Conservation (phyloP, 176 grass and related monocot species). For the Oryza coarctata region DNA sequence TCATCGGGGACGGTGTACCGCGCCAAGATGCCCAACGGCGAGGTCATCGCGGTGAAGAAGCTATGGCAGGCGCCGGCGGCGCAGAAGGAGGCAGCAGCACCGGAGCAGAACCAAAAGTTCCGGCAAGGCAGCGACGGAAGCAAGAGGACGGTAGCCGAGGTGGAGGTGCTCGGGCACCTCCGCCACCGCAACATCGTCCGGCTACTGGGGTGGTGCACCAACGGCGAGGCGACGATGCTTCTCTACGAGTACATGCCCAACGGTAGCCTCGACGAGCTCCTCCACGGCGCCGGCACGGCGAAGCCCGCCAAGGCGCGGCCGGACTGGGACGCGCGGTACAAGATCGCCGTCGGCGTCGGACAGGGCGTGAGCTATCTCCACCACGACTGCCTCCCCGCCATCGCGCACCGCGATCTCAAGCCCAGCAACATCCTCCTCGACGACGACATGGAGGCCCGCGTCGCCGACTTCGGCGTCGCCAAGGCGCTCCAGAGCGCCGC, state of each 20-base stretch:
- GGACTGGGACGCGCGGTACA: conserved; percentile 66
- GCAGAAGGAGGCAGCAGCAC: conserved; percentile 34
- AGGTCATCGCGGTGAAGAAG: conserved; percentile 89
- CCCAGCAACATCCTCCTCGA: conserved; percentile 96
- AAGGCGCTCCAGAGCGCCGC: conserved; percentile 56
- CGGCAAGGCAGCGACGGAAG: neutral
- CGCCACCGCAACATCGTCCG: conserved; percentile 94
- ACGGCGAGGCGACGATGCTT: conserved; percentile 68
- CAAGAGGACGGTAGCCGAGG: conserved; percentile 50
- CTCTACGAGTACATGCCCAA: conserved; percentile 99
- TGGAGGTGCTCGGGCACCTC: conserved; percentile 76
- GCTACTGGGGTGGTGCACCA: conserved; percentile 71
- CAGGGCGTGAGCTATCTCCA: conserved; percentile 94
- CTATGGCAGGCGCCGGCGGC: conserved; percentile 56
- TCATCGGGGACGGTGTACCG: conserved; percentile 82
- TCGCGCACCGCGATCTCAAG: conserved; percentile 93
- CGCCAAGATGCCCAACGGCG: conserved; percentile 78
- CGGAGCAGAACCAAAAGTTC: neutral
- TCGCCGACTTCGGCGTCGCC: conserved; percentile 92
- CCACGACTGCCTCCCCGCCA: conserved; percentile 73
- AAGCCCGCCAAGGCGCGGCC: conserved; percentile 4
- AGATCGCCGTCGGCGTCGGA: conserved; percentile 73
- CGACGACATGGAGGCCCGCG: conserved; percentile 73
- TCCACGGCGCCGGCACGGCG: conserved; percentile 20
- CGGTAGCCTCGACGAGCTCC: conserved; percentile 85